phyloP scores from a whole-genome alignment of 2,329 filamentous ascomycete genomes.

The Lojkania enalia region DNA sequence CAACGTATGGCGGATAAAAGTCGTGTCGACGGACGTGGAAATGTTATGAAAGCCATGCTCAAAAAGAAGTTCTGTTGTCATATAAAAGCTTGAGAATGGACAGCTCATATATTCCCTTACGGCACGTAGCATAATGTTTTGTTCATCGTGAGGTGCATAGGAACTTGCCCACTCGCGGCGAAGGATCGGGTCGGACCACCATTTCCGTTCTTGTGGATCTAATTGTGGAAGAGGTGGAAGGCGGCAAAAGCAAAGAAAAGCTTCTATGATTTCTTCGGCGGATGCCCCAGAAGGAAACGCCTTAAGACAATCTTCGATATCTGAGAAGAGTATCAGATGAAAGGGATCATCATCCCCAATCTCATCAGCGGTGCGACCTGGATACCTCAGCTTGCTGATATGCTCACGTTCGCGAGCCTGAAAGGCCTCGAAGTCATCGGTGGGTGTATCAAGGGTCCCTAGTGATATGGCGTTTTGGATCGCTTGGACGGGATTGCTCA shows the following conservation, averaged over 20 bases:
- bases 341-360: constrained; percentile 79
- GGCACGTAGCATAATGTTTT: background rate
- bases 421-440: constrained; percentile 28
- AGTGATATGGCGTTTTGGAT: constrained; percentile 8
- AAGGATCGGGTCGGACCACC: constrained; percentile 59
- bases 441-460: constrained; percentile 9
- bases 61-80: constrained; percentile 32
- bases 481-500: constrained; percentile 17
- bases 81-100: too few species aligned
- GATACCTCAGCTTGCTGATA: constrained; percentile 57
- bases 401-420: constrained; percentile 57
- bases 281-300: constrained; percentile 43
- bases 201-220: constrained; percentile 36
- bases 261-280: constrained; percentile 62
- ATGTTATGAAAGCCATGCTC: constrained; percentile 24
- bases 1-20: constrained; percentile 48
- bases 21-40: constrained; percentile 11
- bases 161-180: constrained; percentile 39
- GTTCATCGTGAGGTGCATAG: background rate
- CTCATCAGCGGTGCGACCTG: constrained; percentile 76
- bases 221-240: constrained; percentile 55
- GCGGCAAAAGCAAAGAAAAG: constrained; percentile 57
- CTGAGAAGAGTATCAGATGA: constrained; percentile 76
- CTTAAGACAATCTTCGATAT: constrained; percentile 68
- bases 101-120: too few species aligned